Evolutionary conservation across 176 grass and related monocot species (phyloP).

Genomic region (Eleusine coracana): DNA sequence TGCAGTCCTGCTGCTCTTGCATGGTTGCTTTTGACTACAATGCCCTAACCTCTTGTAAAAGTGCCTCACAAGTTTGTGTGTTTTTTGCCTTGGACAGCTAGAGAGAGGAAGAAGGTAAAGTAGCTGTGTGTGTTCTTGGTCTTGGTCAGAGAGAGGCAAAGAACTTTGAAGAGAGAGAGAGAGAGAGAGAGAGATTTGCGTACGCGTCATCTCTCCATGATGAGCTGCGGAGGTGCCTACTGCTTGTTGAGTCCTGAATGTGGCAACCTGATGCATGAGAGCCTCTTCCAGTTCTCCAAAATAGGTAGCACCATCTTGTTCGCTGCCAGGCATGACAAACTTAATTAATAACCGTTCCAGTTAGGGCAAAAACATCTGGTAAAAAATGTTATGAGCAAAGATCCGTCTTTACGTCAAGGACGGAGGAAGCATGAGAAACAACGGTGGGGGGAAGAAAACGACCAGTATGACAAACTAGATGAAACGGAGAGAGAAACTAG

Average conservation of each 20-base stretch:
- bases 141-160: conserved; percentile 28
- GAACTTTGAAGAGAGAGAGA: conserved; percentile 17
- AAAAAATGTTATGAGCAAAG: conserved; percentile 19
- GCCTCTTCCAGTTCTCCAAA: conserved; percentile 85
- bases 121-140: conserved; percentile 32
- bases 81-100: conserved; percentile 34
- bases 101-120: conserved; percentile 24
- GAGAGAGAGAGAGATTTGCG: conserved; percentile 19
- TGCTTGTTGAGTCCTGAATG: conserved; percentile 53
- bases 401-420: conserved; percentile 6
- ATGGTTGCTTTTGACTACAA: conserved; percentile 63
- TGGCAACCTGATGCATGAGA: conserved; percentile 70
- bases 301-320: conserved; percentile 69
- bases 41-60: conserved; percentile 57
- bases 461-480: not conserved
- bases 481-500: not conserved
- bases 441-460: not conserved
- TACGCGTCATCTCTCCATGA: conserved; percentile 60
- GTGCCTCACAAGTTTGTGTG: conserved; percentile 38
- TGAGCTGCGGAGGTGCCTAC: conserved; percentile 46
- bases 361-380: not conserved
- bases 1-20: conserved; percentile 37
- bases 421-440: conserved; percentile 29
- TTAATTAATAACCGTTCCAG: not conserved
- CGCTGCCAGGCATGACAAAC: conserved; percentile 37